Evolutionary conservation across 352 stramenopile genomes (phyloP).

Genomic region (Pilasporangium apinafurcum): DNA sequence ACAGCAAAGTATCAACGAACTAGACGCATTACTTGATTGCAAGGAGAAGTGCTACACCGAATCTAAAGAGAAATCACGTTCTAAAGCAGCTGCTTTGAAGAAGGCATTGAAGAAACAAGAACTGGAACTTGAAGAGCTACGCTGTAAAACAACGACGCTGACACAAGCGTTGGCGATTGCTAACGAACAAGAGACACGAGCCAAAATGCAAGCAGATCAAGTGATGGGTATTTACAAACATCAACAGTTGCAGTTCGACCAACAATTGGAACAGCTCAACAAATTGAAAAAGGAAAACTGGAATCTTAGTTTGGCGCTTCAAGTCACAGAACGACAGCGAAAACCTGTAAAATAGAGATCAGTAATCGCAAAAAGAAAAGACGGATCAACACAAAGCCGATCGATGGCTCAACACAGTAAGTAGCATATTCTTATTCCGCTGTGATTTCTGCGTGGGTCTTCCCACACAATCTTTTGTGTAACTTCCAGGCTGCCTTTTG

Average conservation of each 20-base stretch:
- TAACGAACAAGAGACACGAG: slow-evolving; percentile 74
- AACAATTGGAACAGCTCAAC: slow-evolving; percentile 48
- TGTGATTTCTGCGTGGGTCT: slow-evolving; percentile 41
- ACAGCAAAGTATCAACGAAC: slow-evolving; percentile 28
- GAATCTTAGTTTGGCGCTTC: slow-evolving; percentile 50
- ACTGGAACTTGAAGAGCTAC: slow-evolving; percentile 26
- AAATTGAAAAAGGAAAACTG: slow-evolving; percentile 63
- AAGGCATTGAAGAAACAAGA: slow-evolving; percentile 30
- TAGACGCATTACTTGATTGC: slow-evolving; percentile 27
- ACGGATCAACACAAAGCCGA: too few relatives aligned
- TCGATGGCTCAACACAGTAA: too few relatives aligned
- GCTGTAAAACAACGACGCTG: slow-evolving; percentile 25
- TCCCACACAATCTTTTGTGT: slow-evolving; percentile 70
- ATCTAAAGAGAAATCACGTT: slow-evolving; percentile 5
- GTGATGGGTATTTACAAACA: slow-evolving; percentile 21
- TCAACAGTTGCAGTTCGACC: slow-evolving; percentile 29
- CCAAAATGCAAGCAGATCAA: slow-evolving; percentile 40
- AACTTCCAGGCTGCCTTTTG: slow-evolving; percentile 74
- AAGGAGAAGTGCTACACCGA: slow-evolving; percentile 21
- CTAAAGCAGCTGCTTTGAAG: slow-evolving; percentile 14
- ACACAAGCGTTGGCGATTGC: slow-evolving; percentile 46
- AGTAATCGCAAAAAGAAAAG: too few relatives aligned
- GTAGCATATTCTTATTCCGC: background rate
- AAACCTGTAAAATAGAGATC: too few relatives aligned
- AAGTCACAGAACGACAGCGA: slow-evolving; percentile 35